Conservation (phyloP, 352 stramenopile genomes). For the Sclerospora graminicola region DNA sequence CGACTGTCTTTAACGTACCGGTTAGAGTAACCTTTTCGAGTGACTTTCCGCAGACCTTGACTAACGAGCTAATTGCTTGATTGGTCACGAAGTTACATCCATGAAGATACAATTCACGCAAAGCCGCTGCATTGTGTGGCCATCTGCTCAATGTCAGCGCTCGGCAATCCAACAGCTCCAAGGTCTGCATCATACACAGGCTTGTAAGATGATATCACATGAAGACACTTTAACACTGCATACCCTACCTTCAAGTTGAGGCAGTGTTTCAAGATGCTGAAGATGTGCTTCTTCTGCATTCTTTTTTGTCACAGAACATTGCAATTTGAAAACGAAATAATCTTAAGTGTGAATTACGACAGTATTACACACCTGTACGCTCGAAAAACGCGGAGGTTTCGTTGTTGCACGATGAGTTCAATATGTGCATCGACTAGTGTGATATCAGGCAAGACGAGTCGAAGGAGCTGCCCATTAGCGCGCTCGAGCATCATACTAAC, state of each 20-base stretch:
- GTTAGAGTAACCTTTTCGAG: conserved; percentile 37
- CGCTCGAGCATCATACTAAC: conserved; percentile 30
- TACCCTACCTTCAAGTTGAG: conserved; percentile 20
- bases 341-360: too few relatives aligned
- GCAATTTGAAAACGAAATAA: conserved; percentile 5
- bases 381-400: conserved; percentile 29
- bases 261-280: conserved; percentile 30
- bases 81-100: conserved; percentile 43
- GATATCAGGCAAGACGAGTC: conserved; percentile 34
- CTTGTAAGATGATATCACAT: neutral
- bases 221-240: neutral
- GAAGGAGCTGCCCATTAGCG: conserved; percentile 19
- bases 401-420: conserved; percentile 25
- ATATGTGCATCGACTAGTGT: conserved; percentile 34
- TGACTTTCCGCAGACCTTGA: conserved; percentile 22
- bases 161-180: conserved; percentile 53
- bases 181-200: conserved; percentile 19
- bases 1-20: conserved; percentile 11
- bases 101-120: conserved; percentile 37
- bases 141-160: conserved; percentile 33
- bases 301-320: conserved; percentile 10
- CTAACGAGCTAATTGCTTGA: conserved; percentile 24
- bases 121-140: conserved; percentile 13
- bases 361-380: conserved; percentile 23
- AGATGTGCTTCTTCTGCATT: conserved; percentile 44